phyloP scores from a whole-genome alignment of 352 stramenopile genomes.

The Globisporangium sylvaticum region DNA sequence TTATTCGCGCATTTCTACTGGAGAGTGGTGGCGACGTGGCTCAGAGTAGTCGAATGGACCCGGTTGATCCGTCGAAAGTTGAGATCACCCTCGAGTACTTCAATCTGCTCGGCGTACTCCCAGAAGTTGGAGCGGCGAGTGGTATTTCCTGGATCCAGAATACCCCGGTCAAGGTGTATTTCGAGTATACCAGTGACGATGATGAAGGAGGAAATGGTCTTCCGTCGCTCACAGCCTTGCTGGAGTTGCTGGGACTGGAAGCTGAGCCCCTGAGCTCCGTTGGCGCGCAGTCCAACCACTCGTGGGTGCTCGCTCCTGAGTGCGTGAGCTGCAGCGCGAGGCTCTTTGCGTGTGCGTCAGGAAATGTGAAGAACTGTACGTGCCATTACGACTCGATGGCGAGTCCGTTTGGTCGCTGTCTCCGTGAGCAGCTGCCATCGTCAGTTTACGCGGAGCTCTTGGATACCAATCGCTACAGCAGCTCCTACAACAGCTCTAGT shows the following conservation, averaged over 20 bases:
- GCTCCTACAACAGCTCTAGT: neutral
- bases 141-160: slow-evolving; percentile 8
- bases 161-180: slow-evolving; percentile 3
- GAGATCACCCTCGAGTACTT: slow-evolving; percentile 14
- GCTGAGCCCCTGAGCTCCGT: slow-evolving; percentile 6
- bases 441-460: slow-evolving; percentile 4
- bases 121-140: neutral
- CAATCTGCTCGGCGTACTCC: slow-evolving; percentile 9
- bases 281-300: slow-evolving; percentile 2
- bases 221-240: neutral
- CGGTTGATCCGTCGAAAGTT: neutral
- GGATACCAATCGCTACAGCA: neutral
- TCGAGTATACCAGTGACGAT: slow-evolving; percentile 11
- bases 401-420: slow-evolving; percentile 14
- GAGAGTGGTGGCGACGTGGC: slow-evolving; percentile 17
- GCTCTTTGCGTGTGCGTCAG: slow-evolving; percentile 9
- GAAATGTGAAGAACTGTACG: slow-evolving; percentile 7
- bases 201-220: neutral
- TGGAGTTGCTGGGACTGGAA: slow-evolving; percentile 3
- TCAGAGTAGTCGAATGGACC: slow-evolving; percentile 4
- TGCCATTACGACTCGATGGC: slow-evolving; percentile 15
- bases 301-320: slow-evolving; percentile 15
- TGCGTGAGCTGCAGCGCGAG: slow-evolving; percentile 16
- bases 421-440: slow-evolving; percentile 5
- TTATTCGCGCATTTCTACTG: slow-evolving; percentile 24